Evolutionary conservation across 169 alveolate species (phyloP).

Genomic region (Cryptosporidium muris): DNA sequence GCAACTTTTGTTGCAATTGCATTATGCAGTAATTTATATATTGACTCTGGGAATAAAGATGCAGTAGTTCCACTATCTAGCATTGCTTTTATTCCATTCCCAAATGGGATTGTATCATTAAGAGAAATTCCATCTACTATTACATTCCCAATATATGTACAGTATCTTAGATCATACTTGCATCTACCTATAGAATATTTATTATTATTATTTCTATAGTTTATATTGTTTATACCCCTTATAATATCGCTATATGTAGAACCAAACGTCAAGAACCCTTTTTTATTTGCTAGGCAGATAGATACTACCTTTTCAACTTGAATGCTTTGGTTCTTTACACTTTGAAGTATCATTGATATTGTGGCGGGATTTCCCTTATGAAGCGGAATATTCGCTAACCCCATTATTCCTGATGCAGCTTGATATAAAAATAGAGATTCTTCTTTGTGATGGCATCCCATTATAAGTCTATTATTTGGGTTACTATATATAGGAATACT

Average conservation of each 20-base stretch:
- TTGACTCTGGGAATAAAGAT: slow-evolving; percentile 32
- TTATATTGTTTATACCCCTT: background rate
- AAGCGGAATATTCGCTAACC: slow-evolving; percentile 54
- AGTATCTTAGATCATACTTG: slow-evolving; percentile 41
- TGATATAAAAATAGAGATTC: slow-evolving; percentile 72
- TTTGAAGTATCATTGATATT: background rate
- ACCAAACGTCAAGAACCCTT: slow-evolving; percentile 44
- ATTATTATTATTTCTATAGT: background rate
- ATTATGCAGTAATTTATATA: slow-evolving; percentile 4
- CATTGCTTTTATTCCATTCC: slow-evolving; percentile 9
- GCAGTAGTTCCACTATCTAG: slow-evolving; percentile 65
- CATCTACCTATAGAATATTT: slow-evolving; percentile 10
- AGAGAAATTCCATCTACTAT: background rate
- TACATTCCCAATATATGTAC: slow-evolving; percentile 16
- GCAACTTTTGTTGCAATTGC: background rate
- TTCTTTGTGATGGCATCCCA: slow-evolving; percentile 75
- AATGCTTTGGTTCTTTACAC: background rate
- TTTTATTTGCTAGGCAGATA: slow-evolving; percentile 6
- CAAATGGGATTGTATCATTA: background rate
- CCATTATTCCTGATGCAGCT: slow-evolving; percentile 76
- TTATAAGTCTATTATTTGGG: slow-evolving; percentile 3
- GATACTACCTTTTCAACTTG: slow-evolving; percentile 12
- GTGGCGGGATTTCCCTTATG: background rate
- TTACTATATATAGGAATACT: slow-evolving; percentile 4
- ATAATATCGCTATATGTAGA: background rate